These are phyloP conservation scores for Penicillium cosmopolitanum DNA, from an alignment of 495 filamentous ascomycete genomes.

Conservation along the genomic window DNA sequence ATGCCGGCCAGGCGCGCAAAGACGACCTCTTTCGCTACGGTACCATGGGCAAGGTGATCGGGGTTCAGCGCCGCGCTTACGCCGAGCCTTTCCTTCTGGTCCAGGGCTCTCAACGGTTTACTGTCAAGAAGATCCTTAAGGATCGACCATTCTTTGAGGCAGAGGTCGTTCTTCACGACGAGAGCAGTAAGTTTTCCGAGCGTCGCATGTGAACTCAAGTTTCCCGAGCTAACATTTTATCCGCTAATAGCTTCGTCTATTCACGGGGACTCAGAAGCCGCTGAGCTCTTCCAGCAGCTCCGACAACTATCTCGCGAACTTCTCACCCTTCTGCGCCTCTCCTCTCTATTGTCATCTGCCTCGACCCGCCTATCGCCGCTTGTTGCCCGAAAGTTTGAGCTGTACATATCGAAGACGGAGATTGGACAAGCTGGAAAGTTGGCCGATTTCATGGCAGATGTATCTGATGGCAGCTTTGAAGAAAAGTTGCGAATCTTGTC, in stretches of 20 bases:
- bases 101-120: slow-evolving; percentile 79
- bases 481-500: slow-evolving; percentile 86
- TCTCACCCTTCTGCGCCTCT: slow-evolving; percentile 74
- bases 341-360: slow-evolving; percentile 69
- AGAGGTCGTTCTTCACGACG: slow-evolving; percentile 65
- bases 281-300: slow-evolving; percentile 74
- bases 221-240: neutral
- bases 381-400: slow-evolving; percentile 80
- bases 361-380: slow-evolving; percentile 73
- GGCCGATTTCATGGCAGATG: slow-evolving; percentile 96
- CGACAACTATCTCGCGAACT: slow-evolving; percentile 84
- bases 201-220: neutral
- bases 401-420: slow-evolving; percentile 80
- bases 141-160: slow-evolving; percentile 88
- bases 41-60: slow-evolving; percentile 78
- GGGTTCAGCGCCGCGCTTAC: slow-evolving; percentile 77
- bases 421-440: slow-evolving; percentile 77
- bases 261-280: slow-evolving; percentile 57
- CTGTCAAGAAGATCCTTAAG: slow-evolving; percentile 71
- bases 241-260: slow-evolving; percentile 38
- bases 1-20: slow-evolving; percentile 64
- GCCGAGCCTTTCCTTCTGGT: slow-evolving; percentile 81
- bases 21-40: slow-evolving; percentile 77
- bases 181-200: slow-evolving; percentile 51
- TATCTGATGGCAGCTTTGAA: slow-evolving; percentile 81